Base-by-base conservation (phyloP, 192 early-diverging fungal species). In the Gigaspora rosea region DNA sequence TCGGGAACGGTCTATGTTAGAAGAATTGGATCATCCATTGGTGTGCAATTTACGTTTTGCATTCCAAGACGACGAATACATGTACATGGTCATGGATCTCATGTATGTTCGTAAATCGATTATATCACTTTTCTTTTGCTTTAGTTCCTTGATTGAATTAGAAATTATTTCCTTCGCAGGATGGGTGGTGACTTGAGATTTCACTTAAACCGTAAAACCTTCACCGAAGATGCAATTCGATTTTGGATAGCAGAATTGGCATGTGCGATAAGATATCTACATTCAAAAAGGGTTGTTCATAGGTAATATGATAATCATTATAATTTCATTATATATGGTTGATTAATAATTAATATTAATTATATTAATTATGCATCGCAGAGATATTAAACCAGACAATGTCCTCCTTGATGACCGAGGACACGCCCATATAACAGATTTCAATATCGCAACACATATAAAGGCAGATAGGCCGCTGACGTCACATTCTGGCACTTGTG, bases 331-430 rank as follows among this genome's bases (percentile, higher is more conserved):
- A 33, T 35, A 33, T 56, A 56, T 2, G 12, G 12, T 56, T 15
- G 13, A 56, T 56, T 56, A 56, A 18, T 52, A 5, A 52, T 52
- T 52, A 52, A 13, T 52, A 13, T 4, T 2, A 52, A 52, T 52
- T 52, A 52, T 56, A 18, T 41, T 41, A 41, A 7, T 41, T 41
- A 41, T 41, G 18, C 11, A 56, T 56, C 9, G 4, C 15, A 86
- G 88, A 72, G 97, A 98, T 81, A 87, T 98, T 69, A 98, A 97
- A 83, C 97, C 97, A 0, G 94, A 97, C 78, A 97, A 98, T 80
- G 87, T 94, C 10, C 83, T 94, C 59, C 67, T 94, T 73, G 91
- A 92, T 80, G 86, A 88, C 52, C 79, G 82, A 22, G 97, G 97
- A 13, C 95, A 98, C 81, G 94, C 91, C 15, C 93, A 94, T 72